Conservation (phyloP, 2,329 filamentous ascomycete species). For the Coleophoma crateriformis region DNA sequence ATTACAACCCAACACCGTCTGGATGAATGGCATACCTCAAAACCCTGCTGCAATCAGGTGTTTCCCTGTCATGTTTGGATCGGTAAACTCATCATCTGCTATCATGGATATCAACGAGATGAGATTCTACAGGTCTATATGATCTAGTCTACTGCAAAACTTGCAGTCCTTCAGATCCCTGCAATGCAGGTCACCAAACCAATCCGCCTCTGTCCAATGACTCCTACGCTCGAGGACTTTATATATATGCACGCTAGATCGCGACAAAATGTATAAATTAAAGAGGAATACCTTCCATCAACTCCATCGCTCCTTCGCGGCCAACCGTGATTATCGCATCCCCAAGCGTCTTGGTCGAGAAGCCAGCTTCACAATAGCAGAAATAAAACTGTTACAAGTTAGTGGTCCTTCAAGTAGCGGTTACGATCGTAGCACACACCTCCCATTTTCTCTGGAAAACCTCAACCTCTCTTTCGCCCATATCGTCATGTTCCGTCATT, state of each 20-base stretch:
- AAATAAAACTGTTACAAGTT: conserved; percentile 59
- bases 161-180: conserved; percentile 1
- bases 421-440: conserved; percentile 30
- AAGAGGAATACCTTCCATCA: conserved; percentile 66
- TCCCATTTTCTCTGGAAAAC: conserved; percentile 70
- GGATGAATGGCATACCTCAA: conserved; percentile 8
- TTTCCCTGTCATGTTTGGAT: not conserved
- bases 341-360: conserved; percentile 64
- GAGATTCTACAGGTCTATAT: conserved; percentile 3
- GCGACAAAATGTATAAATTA: conserved; percentile 26
- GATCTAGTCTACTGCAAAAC: conserved; percentile 2
- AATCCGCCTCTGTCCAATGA: not conserved
- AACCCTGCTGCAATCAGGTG: conserved; percentile 1
- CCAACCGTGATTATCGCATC: conserved; percentile 69
- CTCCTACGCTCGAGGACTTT: conserved; percentile 2
- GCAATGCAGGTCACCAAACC: conserved; percentile 5
- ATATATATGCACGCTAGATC: conserved; percentile 1
- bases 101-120: too few species aligned
- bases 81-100: not conserved
- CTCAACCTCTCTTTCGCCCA: conserved; percentile 57
- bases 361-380: conserved; percentile 69
- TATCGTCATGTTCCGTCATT: conserved; percentile 47
- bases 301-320: conserved; percentile 43
- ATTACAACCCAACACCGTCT: not conserved
- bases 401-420: conserved; percentile 1